These are phyloP conservation scores for Vicia villosa DNA, from an alignment of 306 rosid genomes.

Conservation along the genomic window DNA sequence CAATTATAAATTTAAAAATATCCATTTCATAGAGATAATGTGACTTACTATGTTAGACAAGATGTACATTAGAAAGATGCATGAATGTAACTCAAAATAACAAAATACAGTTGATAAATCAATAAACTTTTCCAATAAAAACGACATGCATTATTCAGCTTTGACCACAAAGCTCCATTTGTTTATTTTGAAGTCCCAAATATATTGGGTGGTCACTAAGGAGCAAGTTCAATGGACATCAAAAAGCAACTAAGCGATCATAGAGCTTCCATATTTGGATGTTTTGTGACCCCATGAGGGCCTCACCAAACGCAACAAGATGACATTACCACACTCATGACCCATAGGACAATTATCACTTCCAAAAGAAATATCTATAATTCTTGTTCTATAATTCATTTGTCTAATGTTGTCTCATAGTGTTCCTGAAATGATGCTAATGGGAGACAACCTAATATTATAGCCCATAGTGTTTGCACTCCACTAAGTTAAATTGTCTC, in stretches of 20 bases:
- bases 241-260: conserved; percentile 7
- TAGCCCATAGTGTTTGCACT: conserved; percentile 30
- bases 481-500: conserved; percentile 42
- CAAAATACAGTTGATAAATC: conserved; percentile 18
- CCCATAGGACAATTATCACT: conserved; percentile 24
- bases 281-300: conserved; percentile 12
- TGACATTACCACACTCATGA: conserved; percentile 12
- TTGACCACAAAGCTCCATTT: conserved; percentile 39
- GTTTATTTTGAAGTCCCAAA: conserved; percentile 30
- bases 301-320: conserved; percentile 5
- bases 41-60: too few relatives aligned
- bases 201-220: conserved; percentile 23
- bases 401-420: conserved; percentile 30
- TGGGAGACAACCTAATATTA: conserved; percentile 57
- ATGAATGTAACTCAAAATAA: conserved; percentile 38
- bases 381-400: conserved; percentile 12
- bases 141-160: conserved; percentile 29
- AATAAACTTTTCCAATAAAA: conserved; percentile 6
- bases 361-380: conserved; percentile 29
- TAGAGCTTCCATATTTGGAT: conserved; percentile 17
- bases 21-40: too few relatives aligned
- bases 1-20: too few relatives aligned
- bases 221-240: conserved; percentile 58
- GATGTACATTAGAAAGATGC: conserved; percentile 17
- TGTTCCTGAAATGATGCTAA: conserved; percentile 50